Evolutionary conservation across 768 basidiomycete species (phyloP), one percentile per base, ranked within the genome.

Genomic region (Amanita jacksonii): DNA sequence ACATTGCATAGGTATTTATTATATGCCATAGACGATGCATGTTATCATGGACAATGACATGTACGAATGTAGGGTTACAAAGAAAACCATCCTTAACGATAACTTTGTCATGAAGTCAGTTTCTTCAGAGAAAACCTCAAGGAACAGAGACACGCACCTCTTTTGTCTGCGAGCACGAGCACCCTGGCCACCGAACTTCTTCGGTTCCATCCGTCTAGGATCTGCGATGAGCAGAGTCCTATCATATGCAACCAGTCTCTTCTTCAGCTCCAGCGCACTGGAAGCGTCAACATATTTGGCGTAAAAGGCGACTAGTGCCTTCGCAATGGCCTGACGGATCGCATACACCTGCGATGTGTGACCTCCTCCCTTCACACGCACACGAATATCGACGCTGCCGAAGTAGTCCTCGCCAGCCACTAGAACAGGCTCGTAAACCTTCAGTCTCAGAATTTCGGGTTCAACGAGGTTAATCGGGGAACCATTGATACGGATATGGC

Each of bases 261-360:
- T 98, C 81, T 96, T 97, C 69, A 99, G 64, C 70, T 94, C 93
- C 68, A 99, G 79, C 19, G 94, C 91, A 56, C 87, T 91, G 66
- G 81, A 92, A 51, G 96, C 96, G 62, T 99, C 96, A 63, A 91
- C 74, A 74, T 97, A 97, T 70, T 98, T 99, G 68, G 91, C 87
- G 65, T 94, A 92, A 77, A 90, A 98, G 40, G 96, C 96, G 57
- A 99, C 87, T 52, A 98, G 67, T 48, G 94, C 96, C 72, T 96
- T 97, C 54, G 89, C 85, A 58, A 99, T 94, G 30, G 96, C 96
- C 73, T 99, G 96, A 51, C 96, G 89, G 63, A 98, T 90, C 51
- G 96, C 96, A 69, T 98, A 99, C 51, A 99, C 77, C 67, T 99
- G 94, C 43, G 94, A 94, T 48, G 91, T 92, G 74, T 98, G 96